These are phyloP conservation scores for Lithohypha guttulata DNA, from an alignment of 2,329 filamentous ascomycete species.

Conservation along the genomic window DNA sequence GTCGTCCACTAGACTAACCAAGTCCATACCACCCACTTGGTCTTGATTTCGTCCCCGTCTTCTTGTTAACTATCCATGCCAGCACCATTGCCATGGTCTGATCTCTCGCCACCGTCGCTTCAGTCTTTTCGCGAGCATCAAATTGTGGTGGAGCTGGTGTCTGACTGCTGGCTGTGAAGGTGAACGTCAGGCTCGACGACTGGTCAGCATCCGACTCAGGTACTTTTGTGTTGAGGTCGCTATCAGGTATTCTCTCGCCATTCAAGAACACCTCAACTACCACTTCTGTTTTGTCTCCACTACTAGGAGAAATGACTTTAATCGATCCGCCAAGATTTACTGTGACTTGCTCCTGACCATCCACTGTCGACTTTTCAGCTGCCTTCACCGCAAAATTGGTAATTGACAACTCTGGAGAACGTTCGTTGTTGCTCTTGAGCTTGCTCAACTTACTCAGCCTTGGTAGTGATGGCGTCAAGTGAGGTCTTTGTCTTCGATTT, in stretches of 20 bases:
- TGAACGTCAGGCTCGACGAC: neutral
- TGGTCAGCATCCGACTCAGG: neutral
- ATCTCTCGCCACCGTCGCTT: constrained; percentile 2
- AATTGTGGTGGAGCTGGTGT: neutral
- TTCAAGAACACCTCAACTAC: neutral
- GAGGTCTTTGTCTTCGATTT: constrained; percentile 8
- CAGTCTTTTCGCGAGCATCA: neutral
- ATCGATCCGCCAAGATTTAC: neutral
- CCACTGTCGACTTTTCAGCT: neutral
- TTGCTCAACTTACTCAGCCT: neutral
- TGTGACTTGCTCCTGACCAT: neutral
- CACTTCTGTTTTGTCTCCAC: neutral
- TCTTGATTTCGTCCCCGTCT: neutral
- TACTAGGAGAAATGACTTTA: neutral
- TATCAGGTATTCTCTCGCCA: neutral
- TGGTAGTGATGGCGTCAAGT: constrained; percentile 10
- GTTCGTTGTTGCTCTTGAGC: neutral
- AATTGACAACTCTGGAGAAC: neutral
- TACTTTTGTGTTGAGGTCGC: neutral
- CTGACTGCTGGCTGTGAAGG: neutral
- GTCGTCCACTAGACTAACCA: too few relatives aligned
- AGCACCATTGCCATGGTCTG: neutral
- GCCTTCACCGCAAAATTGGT: neutral
- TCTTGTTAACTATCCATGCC: neutral
- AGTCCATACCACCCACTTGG: constrained; percentile 1